Conservation (phyloP, 257 asterid genomes). For the Verbascum thapsus region DNA sequence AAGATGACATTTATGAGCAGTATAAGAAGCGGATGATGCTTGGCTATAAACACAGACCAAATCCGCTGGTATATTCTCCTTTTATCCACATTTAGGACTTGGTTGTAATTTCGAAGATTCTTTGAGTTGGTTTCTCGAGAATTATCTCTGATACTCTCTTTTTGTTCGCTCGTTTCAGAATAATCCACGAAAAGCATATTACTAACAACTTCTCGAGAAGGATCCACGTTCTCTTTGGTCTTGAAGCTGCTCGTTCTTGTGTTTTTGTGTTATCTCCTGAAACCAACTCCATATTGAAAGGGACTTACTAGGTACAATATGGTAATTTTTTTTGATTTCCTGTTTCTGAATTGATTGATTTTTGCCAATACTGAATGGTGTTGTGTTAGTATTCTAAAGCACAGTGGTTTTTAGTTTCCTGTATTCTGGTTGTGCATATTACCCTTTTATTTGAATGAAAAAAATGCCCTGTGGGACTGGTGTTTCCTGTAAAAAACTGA, state of each 20-base stretch:
- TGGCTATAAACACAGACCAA: slow-evolving; percentile 85
- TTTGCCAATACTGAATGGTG: neutral
- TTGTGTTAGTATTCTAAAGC: too few relatives aligned
- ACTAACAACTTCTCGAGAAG: slow-evolving; percentile 35
- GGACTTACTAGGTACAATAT: neutral
- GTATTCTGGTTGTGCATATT: too few relatives aligned
- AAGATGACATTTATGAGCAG: slow-evolving; percentile 93
- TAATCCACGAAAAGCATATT: slow-evolving; percentile 81
- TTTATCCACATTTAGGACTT: neutral
- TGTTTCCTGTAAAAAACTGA: too few relatives aligned
- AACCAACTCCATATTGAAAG: neutral
- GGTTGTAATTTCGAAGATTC: neutral
- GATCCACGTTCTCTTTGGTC: neutral
- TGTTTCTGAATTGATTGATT: neutral
- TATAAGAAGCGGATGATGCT: slow-evolving; percentile 98
- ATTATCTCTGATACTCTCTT: neutral
- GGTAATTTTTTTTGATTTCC: slow-evolving; percentile 19
- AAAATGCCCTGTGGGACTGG: too few relatives aligned
- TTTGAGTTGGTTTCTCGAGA: neutral
- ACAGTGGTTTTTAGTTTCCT: too few relatives aligned
- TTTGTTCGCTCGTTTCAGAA: slow-evolving; percentile 46
- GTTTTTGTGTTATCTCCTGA: slow-evolving; percentile 11
- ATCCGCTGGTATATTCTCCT: slow-evolving; percentile 67
- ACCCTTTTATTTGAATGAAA: too few relatives aligned
- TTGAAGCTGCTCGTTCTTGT: too few relatives aligned